phyloP scores from a whole-genome alignment of 805 yeast species.

The Saturnispora mendoncae region DNA sequence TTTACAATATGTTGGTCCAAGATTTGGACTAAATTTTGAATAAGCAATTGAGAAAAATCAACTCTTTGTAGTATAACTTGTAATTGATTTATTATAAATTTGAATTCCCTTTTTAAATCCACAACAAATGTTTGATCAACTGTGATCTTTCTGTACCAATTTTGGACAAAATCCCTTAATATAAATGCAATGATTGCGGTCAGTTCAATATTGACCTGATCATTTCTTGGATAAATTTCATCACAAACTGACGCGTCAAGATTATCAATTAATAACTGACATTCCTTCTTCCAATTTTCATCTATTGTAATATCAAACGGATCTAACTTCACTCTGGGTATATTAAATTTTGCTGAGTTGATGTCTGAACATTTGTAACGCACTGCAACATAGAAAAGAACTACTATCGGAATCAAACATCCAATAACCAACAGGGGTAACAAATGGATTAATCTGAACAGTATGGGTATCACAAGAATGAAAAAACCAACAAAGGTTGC shows the following conservation, averaged over 20 bases:
- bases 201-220: slow-evolving; percentile 43
- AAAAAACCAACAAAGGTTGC: neutral
- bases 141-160: slow-evolving; percentile 48
- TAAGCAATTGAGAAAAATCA: slow-evolving; percentile 50
- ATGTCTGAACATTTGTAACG: neutral
- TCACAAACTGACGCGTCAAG: slow-evolving; percentile 10
- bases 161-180: slow-evolving; percentile 42
- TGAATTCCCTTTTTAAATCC: slow-evolving; percentile 37
- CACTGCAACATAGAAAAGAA: neutral
- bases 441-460: slow-evolving; percentile 4
- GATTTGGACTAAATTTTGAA: slow-evolving; percentile 53
- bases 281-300: slow-evolving; percentile 27
- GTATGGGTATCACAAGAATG: slow-evolving; percentile 10
- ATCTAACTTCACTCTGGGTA: slow-evolving; percentile 4
- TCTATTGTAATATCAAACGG: slow-evolving; percentile 18
- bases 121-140: slow-evolving; percentile 31
- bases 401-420: slow-evolving; percentile 14
- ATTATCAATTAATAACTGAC: slow-evolving; percentile 12
- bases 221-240: slow-evolving; percentile 37
- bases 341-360: neutral
- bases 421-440: slow-evolving; percentile 14
- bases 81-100: slow-evolving; percentile 33
- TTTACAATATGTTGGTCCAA: slow-evolving; percentile 53
- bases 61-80: slow-evolving; percentile 33
- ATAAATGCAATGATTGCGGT: slow-evolving; percentile 42